Evolutionary conservation across 73 alveolate genomes (phyloP).

Genomic region (Uronychia binucleata): DNA sequence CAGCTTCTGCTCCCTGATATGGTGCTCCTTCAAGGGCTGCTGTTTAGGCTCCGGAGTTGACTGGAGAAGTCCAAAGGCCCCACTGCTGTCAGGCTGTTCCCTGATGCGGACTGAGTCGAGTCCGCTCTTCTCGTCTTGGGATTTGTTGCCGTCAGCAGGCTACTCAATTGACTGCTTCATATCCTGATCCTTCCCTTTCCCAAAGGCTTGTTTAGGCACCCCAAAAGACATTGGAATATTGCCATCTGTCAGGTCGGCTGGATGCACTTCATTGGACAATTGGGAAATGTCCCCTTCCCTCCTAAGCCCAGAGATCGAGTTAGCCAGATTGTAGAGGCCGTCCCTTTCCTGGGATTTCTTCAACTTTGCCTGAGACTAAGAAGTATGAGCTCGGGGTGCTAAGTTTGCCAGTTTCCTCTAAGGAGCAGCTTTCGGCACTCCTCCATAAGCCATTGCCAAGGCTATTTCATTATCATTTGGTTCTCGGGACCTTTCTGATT

Average conservation of each 20-base stretch:
- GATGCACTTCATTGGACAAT: not conserved
- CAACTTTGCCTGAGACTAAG: conserved; percentile 18
- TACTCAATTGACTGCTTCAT: not conserved
- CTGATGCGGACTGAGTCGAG: not conserved
- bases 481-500: not conserved
- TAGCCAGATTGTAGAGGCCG: conserved; percentile 15
- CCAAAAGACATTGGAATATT: not conserved
- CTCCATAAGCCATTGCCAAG: conserved; percentile 50
- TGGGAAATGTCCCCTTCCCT: not conserved
- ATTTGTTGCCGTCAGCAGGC: not conserved
- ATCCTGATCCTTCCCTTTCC: not conserved
- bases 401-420: not conserved
- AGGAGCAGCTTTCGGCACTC: conserved; percentile 7
- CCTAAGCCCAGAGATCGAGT: conserved; percentile 24
- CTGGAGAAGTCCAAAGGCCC: not conserved
- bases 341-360: not conserved
- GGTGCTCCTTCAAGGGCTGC: not conserved
- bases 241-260: not conserved
- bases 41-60: not conserved
- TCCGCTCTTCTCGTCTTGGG: not conserved
- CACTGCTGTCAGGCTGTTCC: not conserved
- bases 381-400: conserved; percentile 3
- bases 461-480: conserved; percentile 30
- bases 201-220: not conserved
- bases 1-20: conserved; percentile 8